phyloP scores from a whole-genome alignment of 306 rosid genomes.

The Cucumis hystrix region DNA sequence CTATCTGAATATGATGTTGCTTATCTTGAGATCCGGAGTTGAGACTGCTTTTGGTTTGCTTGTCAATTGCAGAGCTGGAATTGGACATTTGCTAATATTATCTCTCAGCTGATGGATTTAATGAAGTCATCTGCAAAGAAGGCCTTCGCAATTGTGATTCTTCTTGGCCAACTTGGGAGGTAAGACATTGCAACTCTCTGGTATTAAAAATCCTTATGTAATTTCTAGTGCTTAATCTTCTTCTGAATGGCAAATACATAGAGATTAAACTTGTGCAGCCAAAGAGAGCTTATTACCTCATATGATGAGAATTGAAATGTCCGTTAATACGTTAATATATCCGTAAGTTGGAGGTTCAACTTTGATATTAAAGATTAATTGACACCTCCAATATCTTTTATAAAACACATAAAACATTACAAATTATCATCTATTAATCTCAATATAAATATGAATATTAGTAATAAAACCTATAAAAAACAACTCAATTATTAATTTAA shows the following conservation, averaged over 20 bases:
- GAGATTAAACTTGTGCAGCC: background rate
- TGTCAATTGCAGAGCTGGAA: constrained; percentile 60
- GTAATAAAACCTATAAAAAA: no score
- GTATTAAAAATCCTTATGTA: background rate
- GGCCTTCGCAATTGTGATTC: constrained; percentile 38
- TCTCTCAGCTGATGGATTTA: constrained; percentile 45
- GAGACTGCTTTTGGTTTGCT: constrained; percentile 9
- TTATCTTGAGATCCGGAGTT: constrained; percentile 7
- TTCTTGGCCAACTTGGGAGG: constrained; percentile 93
- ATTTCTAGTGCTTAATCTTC: background rate
- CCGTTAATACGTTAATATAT: no score
- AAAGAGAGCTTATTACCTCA: background rate
- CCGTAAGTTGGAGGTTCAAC: no score
- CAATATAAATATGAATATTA: no score
- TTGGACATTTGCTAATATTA: constrained; percentile 39
- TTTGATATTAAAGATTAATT: no score
- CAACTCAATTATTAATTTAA: no score
- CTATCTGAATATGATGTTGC: background rate
- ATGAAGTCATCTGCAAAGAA: constrained; percentile 37
- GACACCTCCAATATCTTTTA: no score
- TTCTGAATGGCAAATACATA: background rate
- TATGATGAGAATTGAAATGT: background rate
- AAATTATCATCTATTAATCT: no score
- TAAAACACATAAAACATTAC: no score
- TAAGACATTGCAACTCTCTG: constrained; percentile 13